A percentile compares a stretch with the other conserved stretches of the same genome.
Conservation (phyloP, 495 filamentous ascomycete species). For the Alectoria sarmentosa region DNA sequence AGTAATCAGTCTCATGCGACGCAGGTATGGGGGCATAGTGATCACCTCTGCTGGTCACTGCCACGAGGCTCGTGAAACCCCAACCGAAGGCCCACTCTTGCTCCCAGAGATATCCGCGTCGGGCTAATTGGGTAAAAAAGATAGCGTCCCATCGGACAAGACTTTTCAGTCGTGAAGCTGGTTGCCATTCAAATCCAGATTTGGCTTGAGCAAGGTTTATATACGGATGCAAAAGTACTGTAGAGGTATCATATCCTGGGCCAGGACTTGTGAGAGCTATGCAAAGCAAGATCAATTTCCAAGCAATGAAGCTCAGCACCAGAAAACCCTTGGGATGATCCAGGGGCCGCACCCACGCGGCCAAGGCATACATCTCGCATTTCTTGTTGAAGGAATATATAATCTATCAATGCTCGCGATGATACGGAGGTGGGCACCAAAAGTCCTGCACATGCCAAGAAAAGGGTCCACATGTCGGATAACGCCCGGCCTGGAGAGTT, state of each 20-base stretch:
- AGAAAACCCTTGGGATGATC: conserved; percentile 6
- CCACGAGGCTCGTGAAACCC: conserved; percentile 51
- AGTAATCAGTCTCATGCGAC: neutral
- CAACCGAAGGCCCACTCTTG: conserved; percentile 95
- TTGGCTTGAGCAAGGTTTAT: conserved; percentile 7
- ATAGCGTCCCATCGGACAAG: conserved; percentile 88
- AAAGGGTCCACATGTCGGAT: too few relatives aligned
- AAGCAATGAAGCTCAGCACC: conserved; percentile 34
- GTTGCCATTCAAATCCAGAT: conserved; percentile 4
- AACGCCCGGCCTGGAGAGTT: too few relatives aligned
- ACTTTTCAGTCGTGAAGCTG: conserved; percentile 34
- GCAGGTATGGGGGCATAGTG: conserved; percentile 3
- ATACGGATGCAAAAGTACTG: conserved; percentile 45
- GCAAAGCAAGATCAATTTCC: conserved; percentile 67
- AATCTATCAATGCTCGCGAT: too few relatives aligned
- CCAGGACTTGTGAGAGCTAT: conserved; percentile 59
- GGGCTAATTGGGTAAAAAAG: conserved; percentile 66
- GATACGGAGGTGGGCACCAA: too few relatives aligned
- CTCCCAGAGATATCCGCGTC: conserved; percentile 74
- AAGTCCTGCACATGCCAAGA: too few relatives aligned
- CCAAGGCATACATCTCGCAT: neutral
- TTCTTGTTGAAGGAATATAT: neutral
- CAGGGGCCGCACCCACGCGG: neutral
- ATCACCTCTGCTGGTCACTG: conserved; percentile 42
- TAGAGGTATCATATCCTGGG: conserved; percentile 85